These are phyloP conservation scores for Nicotiana undulata DNA, from an alignment of 257 asterid species.

Conservation along the genomic window DNA sequence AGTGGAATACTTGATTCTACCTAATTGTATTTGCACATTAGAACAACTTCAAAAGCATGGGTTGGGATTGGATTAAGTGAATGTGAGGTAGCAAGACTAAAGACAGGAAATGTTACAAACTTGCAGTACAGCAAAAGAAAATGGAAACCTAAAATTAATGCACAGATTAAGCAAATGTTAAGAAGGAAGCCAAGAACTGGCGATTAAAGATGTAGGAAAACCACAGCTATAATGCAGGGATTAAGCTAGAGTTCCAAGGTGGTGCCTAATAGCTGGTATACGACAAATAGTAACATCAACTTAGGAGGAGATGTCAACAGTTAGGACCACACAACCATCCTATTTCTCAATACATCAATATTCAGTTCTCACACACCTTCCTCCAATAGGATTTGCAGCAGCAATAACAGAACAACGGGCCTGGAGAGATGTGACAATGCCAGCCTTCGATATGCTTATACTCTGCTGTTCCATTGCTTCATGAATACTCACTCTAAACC, in stretches of 20 bases:
- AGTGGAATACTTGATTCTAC: background rate
- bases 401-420: conserved; percentile 99
- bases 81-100: background rate
- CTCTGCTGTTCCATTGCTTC: conserved; percentile 99
- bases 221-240: background rate
- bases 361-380: conserved; percentile 52
- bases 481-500: conserved; percentile 89
- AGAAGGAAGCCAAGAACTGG: background rate
- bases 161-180: background rate
- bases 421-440: conserved; percentile 95
- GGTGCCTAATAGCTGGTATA: background rate
- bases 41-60: background rate
- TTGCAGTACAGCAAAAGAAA: background rate
- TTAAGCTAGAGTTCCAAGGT: background rate
- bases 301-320: background rate
- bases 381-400: conserved; percentile 98
- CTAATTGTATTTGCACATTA: background rate
- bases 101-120: background rate
- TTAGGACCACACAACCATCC: background rate
- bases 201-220: background rate
- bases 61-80: background rate
- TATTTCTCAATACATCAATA: background rate
- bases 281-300: background rate
- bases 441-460: conserved; percentile 97
- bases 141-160: background rate